Percentiles rank a stretch among this genome's conserved stretches.
Conservation (phyloP, 495 filamentous ascomycete species). For the Penicillium cosmopolitanum region DNA sequence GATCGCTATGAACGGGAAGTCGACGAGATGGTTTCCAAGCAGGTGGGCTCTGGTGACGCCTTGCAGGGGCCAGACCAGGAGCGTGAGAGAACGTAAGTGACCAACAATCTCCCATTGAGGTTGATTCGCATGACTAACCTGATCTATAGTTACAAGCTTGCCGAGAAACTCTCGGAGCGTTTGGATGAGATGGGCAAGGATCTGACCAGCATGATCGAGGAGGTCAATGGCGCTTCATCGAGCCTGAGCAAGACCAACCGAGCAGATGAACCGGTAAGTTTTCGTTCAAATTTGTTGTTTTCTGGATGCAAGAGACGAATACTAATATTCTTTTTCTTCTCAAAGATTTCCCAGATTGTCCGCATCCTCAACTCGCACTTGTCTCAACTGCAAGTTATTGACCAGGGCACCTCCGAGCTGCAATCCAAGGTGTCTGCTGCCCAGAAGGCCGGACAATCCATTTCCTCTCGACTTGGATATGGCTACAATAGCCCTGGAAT, state of each 20-base stretch:
- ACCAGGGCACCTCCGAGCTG: slow-evolving; percentile 77
- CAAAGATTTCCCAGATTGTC: slow-evolving; percentile 88
- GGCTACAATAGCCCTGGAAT: slow-evolving; percentile 58
- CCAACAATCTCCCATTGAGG: not conserved
- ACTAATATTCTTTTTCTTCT: slow-evolving; percentile 10
- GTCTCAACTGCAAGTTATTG: slow-evolving; percentile 85
- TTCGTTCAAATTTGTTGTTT: not conserved
- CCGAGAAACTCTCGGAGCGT: slow-evolving; percentile 85
- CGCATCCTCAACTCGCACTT: slow-evolving; percentile 92
- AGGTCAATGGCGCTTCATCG: slow-evolving; percentile 86
- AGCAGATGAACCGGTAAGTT: slow-evolving; percentile 86
- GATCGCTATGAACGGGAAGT: slow-evolving; percentile 90
- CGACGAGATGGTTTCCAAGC: slow-evolving; percentile 78
- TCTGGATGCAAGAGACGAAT: not conserved
- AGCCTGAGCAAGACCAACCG: slow-evolving; percentile 85
- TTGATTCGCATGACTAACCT: slow-evolving; percentile 2
- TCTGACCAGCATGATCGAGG: slow-evolving; percentile 92
- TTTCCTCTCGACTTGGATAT: slow-evolving; percentile 68
- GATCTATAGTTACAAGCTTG: slow-evolving; percentile 69
- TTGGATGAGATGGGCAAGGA: slow-evolving; percentile 92
- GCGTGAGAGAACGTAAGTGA: slow-evolving; percentile 77
- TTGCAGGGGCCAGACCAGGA: slow-evolving; percentile 89
- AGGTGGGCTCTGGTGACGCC: slow-evolving; percentile 67
- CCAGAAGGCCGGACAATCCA: slow-evolving; percentile 70
- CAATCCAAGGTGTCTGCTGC: slow-evolving; percentile 77